These are phyloP conservation scores for Aspergillus fructus DNA, from an alignment of 2,329 filamentous ascomycete genomes.

Conservation along the genomic window DNA sequence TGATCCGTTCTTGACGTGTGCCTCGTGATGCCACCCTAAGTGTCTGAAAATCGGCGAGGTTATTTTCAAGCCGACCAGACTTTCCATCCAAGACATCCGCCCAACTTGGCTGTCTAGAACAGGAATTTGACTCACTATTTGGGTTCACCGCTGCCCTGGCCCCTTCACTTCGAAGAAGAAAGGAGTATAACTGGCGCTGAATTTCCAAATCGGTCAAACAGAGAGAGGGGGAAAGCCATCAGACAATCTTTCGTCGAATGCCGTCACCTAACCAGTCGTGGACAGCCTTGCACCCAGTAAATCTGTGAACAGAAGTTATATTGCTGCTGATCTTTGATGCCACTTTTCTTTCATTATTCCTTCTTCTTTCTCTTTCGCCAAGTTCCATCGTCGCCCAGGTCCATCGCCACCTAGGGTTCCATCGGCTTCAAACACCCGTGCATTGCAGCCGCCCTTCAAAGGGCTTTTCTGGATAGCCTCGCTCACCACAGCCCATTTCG, in stretches of 20 bases:
- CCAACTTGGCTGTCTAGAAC: slow-evolving; percentile 19
- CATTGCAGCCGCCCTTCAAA: slow-evolving; percentile 11
- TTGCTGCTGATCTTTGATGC: slow-evolving; percentile 16
- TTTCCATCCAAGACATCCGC: slow-evolving; percentile 24
- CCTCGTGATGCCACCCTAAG: slow-evolving; percentile 21
- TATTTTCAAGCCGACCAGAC: slow-evolving; percentile 17
- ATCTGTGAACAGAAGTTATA: slow-evolving; percentile 24
- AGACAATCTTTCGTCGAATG: slow-evolving; percentile 17
- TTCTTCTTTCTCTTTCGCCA: slow-evolving; percentile 5
- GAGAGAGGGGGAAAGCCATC: slow-evolving; percentile 13
- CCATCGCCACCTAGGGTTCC: slow-evolving; percentile 11
- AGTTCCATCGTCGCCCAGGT: slow-evolving; percentile 12
- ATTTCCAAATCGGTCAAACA: slow-evolving; percentile 19
- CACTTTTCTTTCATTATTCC: slow-evolving; percentile 10
- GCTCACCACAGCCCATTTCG: slow-evolving; percentile 11
- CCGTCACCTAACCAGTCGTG: slow-evolving; percentile 23
- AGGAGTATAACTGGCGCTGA: slow-evolving; percentile 10
- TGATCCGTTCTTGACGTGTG: slow-evolving; percentile 17
- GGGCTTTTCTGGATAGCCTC: slow-evolving; percentile 14
- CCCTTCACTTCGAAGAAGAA: slow-evolving; percentile 17
- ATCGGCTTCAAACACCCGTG: slow-evolving; percentile 11
- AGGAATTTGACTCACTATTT: slow-evolving; percentile 10
- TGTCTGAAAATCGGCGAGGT: slow-evolving; percentile 20
- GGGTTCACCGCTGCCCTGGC: slow-evolving; percentile 22
- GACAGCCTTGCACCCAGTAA: slow-evolving; percentile 16